Evolutionary conservation across 371 early-diverging fungal species (phyloP), one percentile per base, ranked within the genome.

Genomic region (Apophysomyces variabilis): DNA sequence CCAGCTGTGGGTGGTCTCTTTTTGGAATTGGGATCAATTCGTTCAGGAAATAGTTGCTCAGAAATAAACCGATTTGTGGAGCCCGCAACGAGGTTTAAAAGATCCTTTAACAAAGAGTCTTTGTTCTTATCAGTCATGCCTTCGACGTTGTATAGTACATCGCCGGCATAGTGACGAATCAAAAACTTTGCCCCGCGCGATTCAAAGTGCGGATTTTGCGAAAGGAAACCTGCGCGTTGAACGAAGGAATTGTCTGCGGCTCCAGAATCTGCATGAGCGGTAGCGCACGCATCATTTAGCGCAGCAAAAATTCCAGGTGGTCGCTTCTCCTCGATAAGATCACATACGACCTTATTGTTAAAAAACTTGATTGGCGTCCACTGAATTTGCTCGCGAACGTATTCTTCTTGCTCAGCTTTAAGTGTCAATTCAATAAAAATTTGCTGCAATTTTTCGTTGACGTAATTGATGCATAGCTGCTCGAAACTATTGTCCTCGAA

Each of bases 361-460:
- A 99, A 99, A 84, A 96, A 99, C 70, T 98, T 96, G 73, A 99
- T 99, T 16, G 97, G 99, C n/a, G 98, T 96, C 94, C 99, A 99
- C 68, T 98, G 87, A 70, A 99, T 99, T 58, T 95, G 91, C 80
- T 96, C 98, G n/a, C 91, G 87, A 36, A 94, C 93, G 69, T 98
- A 98, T 74, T 98, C 98, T 78, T 98, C 98, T 82, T 98, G 98
- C 79, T 99, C 99, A 0, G 97, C 90, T 76, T 95, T 94, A 58
- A 99, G 90, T n/a, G 99, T 95, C 66, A 97, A 83, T 74, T 96
- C 96, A 64, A 99, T 99, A 72, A 99, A 99, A 72, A 99, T 99
- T 75, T 99, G 99, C 75, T 99, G 99, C 67, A 99, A 85, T 79
- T 97, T 96, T 75, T 99, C 99, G 82, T 99, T 99, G 64, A 99